Evolutionary conservation across 768 basidiomycete species (phyloP).

Genomic region (Tephrocybe rancida): DNA sequence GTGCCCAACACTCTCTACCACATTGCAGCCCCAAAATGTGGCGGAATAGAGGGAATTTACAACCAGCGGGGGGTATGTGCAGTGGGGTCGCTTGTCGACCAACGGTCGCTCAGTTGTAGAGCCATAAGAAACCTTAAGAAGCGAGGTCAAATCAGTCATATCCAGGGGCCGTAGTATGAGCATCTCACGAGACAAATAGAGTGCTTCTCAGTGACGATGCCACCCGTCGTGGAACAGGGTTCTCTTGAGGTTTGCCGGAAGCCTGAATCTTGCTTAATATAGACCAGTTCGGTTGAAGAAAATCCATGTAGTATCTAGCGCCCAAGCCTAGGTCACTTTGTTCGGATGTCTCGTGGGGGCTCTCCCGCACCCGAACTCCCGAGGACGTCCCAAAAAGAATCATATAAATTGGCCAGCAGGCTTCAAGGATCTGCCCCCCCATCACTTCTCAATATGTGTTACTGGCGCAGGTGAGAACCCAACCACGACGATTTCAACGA

Average conservation of each 20-base stretch:
- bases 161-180: not conserved
- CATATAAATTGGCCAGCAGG: constrained; percentile 27
- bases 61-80: not conserved
- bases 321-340: constrained; percentile 7
- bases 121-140: not conserved
- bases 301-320: constrained; percentile 14
- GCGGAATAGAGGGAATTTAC: constrained; percentile 8
- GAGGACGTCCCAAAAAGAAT: constrained; percentile 17
- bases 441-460: constrained; percentile 48
- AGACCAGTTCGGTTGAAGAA: constrained; percentile 12
- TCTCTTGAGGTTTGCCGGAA: constrained; percentile 16
- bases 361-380: constrained; percentile 18
- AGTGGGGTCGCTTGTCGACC: no score
- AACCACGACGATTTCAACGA: not conserved
- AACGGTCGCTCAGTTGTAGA: not conserved
- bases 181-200: constrained; percentile 20
- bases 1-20: not conserved
- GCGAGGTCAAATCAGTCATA: constrained; percentile 3
- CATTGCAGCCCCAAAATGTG: constrained; percentile 10
- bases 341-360: constrained; percentile 19
- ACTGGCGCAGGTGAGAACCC: constrained; percentile 55
- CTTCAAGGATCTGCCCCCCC: constrained; percentile 13
- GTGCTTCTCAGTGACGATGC: constrained; percentile 15
- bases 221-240: constrained; percentile 8
- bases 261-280: constrained; percentile 17